phyloP scores from a whole-genome alignment of 2,329 filamentous ascomycete genomes.

The Aspergillus sp. region DNA sequence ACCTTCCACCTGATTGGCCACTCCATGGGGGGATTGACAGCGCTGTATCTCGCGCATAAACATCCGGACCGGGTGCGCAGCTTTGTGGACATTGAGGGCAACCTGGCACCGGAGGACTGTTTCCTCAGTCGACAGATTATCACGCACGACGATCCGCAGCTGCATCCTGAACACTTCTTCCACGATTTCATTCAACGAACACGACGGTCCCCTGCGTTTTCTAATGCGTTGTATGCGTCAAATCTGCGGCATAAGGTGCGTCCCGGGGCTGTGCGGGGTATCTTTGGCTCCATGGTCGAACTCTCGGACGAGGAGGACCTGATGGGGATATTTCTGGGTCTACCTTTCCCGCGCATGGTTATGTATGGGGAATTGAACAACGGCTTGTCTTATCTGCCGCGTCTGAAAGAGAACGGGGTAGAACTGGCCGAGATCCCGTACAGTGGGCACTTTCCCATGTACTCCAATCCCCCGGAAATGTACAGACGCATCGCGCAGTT shows the following conservation, averaged over 20 bases:
- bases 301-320: conserved; percentile 16
- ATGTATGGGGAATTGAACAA: conserved; percentile 18
- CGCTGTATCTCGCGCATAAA: conserved; percentile 13
- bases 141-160: conserved; percentile 1
- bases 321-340: conserved; percentile 10
- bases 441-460: conserved; percentile 22
- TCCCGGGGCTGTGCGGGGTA: conserved; percentile 11
- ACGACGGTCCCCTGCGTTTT: conserved; percentile 5
- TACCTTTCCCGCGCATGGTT: conserved; percentile 15
- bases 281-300: conserved; percentile 19
- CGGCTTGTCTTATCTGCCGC: conserved; percentile 14
- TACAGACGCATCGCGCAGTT: conserved; percentile 14
- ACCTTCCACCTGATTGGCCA: conserved; percentile 19
- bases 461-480: conserved; percentile 22
- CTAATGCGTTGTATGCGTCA: conserved; percentile 15
- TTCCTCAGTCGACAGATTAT: conserved; percentile 22
- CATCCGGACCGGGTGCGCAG: conserved; percentile 12
- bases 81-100: conserved; percentile 20
- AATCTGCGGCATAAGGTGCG: conserved; percentile 12
- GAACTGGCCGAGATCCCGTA: conserved; percentile 16
- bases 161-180: conserved; percentile 12
- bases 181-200: conserved; percentile 14
- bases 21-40: conserved; percentile 20
- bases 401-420: conserved; percentile 9
- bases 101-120: conserved; percentile 19